phyloP scores from a whole-genome alignment of 805 yeast species.

The Candida succiphila region DNA sequence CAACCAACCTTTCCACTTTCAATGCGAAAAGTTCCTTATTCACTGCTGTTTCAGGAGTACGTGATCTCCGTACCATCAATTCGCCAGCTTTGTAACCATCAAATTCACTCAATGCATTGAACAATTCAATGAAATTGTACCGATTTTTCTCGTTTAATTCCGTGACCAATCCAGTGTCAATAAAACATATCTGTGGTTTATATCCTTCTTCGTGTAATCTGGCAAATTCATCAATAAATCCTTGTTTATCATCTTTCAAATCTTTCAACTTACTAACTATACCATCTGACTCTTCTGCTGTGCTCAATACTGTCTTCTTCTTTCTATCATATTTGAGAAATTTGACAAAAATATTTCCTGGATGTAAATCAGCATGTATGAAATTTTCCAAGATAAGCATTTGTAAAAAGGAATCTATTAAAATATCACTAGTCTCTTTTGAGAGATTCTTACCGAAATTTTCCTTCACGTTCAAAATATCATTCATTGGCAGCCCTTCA shows the following conservation, averaged over 20 bases:
- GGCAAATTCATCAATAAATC: constrained; percentile 15
- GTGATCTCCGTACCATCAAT: constrained; percentile 87
- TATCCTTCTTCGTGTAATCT: constrained; percentile 45
- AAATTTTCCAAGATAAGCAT: constrained; percentile 92
- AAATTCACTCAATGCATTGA: constrained; percentile 80
- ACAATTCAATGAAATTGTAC: constrained; percentile 78
- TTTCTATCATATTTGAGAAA: constrained; percentile 30
- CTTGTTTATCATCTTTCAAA: constrained; percentile 23
- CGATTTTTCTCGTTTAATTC: constrained; percentile 74
- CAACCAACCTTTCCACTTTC: constrained; percentile 77
- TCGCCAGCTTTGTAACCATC: constrained; percentile 95
- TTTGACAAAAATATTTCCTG: constrained; percentile 76
- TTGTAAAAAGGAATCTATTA: constrained; percentile 83
- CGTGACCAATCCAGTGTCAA: constrained; percentile 91
- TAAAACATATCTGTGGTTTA: constrained; percentile 78
- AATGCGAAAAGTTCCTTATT: constrained; percentile 79
- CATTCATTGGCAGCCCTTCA: constrained; percentile 74
- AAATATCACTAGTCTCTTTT: constrained; percentile 64
- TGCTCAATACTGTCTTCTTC: constrained; percentile 26
- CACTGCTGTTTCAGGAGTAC: constrained; percentile 88
- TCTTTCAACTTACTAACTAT: constrained; percentile 31
- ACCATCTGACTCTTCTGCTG: constrained; percentile 35
- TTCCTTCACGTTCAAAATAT: constrained; percentile 45
- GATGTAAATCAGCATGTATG: constrained; percentile 94
- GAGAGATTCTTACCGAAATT: constrained; percentile 36